Conservation (phyloP, 169 alveolate species). For the Perkinsus olseni region DNA sequence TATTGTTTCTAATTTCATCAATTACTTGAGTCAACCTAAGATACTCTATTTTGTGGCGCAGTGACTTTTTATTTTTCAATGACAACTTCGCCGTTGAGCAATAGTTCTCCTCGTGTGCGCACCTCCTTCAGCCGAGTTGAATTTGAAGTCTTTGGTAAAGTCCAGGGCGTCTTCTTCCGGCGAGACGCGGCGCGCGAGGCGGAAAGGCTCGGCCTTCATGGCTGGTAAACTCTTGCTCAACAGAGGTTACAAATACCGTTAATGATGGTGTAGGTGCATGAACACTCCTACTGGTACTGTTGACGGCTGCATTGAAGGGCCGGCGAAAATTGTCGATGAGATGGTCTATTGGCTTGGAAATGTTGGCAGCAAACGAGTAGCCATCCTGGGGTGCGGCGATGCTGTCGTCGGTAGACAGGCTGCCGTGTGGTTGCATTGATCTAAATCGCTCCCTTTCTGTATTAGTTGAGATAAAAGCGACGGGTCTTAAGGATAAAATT, state of each 20-base stretch:
- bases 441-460: no score
- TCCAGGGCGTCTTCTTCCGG: slow-evolving; percentile 50
- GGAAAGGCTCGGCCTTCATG: slow-evolving; percentile 27
- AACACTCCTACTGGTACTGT: slow-evolving; percentile 42
- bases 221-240: slow-evolving; percentile 27
- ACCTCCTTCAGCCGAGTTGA: background rate
- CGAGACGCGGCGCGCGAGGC: slow-evolving; percentile 35
- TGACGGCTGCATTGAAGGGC: slow-evolving; percentile 43
- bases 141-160: slow-evolving; percentile 47
- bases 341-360: background rate
- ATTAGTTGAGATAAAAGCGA: no score
- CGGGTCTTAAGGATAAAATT: no score
- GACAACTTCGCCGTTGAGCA: background rate
- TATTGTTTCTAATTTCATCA: background rate
- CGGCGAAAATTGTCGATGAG: background rate
- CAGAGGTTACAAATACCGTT: background rate
- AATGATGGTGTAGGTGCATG: slow-evolving; percentile 10
- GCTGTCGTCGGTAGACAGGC: background rate
- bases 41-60: background rate
- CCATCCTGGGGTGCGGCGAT: background rate
- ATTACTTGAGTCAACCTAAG: background rate
- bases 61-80: background rate
- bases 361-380: background rate
- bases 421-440: no score
- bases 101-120: background rate